Evolutionary conservation across 768 basidiomycete species (phyloP).

Genomic region (Collybiopsis luxurians): DNA sequence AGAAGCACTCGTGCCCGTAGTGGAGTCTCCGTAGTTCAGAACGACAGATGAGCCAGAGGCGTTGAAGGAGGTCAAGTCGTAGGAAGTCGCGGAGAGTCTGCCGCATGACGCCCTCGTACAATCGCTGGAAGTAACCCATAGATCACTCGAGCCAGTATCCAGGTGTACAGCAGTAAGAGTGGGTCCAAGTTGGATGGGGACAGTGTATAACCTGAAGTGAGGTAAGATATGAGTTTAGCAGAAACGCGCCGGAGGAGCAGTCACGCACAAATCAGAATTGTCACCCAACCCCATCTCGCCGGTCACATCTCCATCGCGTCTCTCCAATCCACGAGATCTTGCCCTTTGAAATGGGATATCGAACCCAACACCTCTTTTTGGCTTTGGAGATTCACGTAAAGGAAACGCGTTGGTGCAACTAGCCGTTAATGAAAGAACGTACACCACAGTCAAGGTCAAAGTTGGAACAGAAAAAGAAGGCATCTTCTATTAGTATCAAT

Average conservation of each 20-base stretch:
- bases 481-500: not conserved
- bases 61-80: conserved; percentile 37
- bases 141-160: conserved; percentile 69
- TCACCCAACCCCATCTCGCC: conserved; percentile 35
- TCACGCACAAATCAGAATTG: conserved; percentile 32
- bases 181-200: conserved; percentile 32
- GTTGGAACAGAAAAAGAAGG: not conserved
- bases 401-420: not conserved
- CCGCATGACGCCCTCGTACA: conserved; percentile 42
- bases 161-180: conserved; percentile 38
- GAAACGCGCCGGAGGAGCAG: not conserved
- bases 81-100: conserved; percentile 32
- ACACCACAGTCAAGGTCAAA: not conserved
- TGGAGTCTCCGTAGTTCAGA: conserved; percentile 64
- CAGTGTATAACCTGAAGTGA: conserved; percentile 27
- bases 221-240: not conserved
- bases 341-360: not conserved
- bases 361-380: not conserved
- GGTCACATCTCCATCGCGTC: conserved; percentile 21
- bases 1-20: conserved; percentile 57
- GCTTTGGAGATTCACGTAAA: not conserved
- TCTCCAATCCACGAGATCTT: not conserved
- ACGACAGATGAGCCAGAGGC: conserved; percentile 34
- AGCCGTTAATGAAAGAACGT: not conserved
- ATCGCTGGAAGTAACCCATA: conserved; percentile 60